A percentile compares a stretch with the other conserved stretches of the same genome.
Conservation (phyloP, 768 basidiomycete species). For the Chalciporus piperatus region DNA sequence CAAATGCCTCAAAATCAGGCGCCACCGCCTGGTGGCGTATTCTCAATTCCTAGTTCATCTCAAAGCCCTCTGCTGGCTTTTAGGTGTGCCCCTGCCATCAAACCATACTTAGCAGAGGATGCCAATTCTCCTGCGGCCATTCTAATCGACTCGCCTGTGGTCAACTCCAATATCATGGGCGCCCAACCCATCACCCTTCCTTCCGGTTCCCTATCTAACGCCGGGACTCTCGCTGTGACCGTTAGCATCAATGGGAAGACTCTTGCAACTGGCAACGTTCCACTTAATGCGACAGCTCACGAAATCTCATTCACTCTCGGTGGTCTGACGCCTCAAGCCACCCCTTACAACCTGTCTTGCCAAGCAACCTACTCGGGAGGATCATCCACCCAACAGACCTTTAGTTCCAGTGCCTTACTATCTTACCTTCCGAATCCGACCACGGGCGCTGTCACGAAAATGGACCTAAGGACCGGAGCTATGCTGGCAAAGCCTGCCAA, state of each 20-base stretch:
- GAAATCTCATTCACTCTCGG: constrained; percentile 47
- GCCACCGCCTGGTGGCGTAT: constrained; percentile 49
- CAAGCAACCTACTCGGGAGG: constrained; percentile 19
- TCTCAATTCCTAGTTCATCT: constrained; percentile 38
- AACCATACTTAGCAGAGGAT: constrained; percentile 58
- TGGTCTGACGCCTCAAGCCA: constrained; percentile 39
- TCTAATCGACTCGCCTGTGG: constrained; percentile 52
- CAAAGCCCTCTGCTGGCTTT: constrained; percentile 48
- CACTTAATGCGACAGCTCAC: constrained; percentile 49
- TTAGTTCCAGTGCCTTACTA: constrained; percentile 41
- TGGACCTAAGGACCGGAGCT: constrained; percentile 58
- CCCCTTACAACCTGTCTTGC: constrained; percentile 31
- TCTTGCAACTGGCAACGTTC: constrained; percentile 45
- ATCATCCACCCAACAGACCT: constrained; percentile 38
- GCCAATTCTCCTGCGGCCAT: constrained; percentile 41
- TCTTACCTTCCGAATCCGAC: constrained; percentile 47
- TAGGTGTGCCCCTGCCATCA: constrained; percentile 55
- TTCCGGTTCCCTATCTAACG: constrained; percentile 23
- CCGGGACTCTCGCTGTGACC: constrained; percentile 37
- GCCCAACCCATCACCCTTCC: constrained; percentile 42
- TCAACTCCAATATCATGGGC: constrained; percentile 42
- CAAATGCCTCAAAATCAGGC: constrained; percentile 32
- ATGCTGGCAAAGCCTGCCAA: constrained; percentile 48
- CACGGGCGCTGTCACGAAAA: constrained; percentile 53
- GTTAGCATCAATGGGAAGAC: constrained; percentile 43